Evolutionary conservation across 208 protist genomes (phyloP).

Genomic region (Acanthamoeba culbertsoni): DNA sequence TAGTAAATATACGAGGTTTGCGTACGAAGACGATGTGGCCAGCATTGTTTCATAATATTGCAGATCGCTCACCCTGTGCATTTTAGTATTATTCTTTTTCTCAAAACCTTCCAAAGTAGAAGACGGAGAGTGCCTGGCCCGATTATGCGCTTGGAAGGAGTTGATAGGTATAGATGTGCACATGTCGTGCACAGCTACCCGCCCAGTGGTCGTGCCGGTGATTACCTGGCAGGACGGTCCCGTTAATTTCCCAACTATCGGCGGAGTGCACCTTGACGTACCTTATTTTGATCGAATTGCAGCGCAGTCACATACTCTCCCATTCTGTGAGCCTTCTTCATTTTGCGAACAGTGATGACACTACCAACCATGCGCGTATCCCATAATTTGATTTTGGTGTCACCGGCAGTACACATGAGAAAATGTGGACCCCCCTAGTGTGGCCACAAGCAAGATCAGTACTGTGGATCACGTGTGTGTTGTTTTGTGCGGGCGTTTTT

Average conservation of each 20-base stretch:
- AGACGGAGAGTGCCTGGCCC: not conserved
- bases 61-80: not conserved
- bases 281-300: constrained; percentile 51
- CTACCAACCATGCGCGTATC: constrained; percentile 2
- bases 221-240: not conserved
- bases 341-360: not conserved
- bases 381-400: constrained; percentile 48
- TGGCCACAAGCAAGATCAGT: not conserved
- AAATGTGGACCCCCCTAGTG: not conserved
- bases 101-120: not conserved
- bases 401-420: constrained; percentile 33
- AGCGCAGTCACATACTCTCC: not conserved
- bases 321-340: not conserved
- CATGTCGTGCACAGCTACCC: constrained; percentile 16
- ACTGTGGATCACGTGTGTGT: not conserved
- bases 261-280: not conserved
- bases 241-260: too few species aligned
- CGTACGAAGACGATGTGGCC: constrained; percentile 1
- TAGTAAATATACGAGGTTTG: not conserved
- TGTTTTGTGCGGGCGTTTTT: not conserved
- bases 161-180: not conserved
- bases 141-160: not conserved
- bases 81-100: not conserved
- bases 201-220: not conserved
- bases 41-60: not conserved